Evolutionary conservation across 495 filamentous ascomycete species (phyloP).

Genomic region (Podospora australis): DNA sequence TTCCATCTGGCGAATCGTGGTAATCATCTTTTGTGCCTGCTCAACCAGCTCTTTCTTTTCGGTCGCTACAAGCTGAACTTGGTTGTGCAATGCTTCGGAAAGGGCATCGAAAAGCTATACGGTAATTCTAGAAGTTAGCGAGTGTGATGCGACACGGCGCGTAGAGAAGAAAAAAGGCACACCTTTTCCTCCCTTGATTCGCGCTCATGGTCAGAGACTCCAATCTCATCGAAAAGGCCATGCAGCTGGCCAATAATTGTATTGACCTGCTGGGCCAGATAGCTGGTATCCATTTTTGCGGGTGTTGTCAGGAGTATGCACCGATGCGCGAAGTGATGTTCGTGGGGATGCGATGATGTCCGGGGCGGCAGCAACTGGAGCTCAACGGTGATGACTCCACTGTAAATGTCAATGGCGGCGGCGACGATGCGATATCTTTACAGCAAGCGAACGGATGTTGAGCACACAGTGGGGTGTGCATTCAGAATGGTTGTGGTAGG

Average conservation of each 20-base stretch:
- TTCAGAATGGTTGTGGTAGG: slow-evolving; percentile 21
- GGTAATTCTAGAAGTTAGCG: slow-evolving; percentile 18
- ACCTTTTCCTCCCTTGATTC: slow-evolving; percentile 83
- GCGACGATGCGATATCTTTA: slow-evolving; percentile 7
- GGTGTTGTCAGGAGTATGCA: slow-evolving; percentile 4
- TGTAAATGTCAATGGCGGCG: not conserved
- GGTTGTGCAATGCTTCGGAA: slow-evolving; percentile 79
- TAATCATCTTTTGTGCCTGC: slow-evolving; percentile 80
- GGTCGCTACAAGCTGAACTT: slow-evolving; percentile 67
- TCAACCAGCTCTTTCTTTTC: slow-evolving; percentile 85
- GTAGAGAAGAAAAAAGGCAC: slow-evolving; percentile 2
- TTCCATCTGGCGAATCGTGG: slow-evolving; percentile 87
- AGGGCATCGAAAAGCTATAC: slow-evolving; percentile 75
- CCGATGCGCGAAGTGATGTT: too few relatives aligned
- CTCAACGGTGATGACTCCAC: slow-evolving; percentile 1
- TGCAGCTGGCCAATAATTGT: slow-evolving; percentile 87
- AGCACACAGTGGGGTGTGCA: too few relatives aligned
- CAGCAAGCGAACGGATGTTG: slow-evolving; percentile 14
- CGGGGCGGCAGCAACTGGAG: not conserved
- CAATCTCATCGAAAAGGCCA: slow-evolving; percentile 93
- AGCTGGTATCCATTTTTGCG: slow-evolving; percentile 79
- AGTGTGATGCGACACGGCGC: not conserved
- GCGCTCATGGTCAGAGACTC: slow-evolving; percentile 81
- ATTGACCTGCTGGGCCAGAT: slow-evolving; percentile 87
- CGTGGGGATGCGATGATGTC: not conserved